Conservation (phyloP, 2,329 filamentous ascomycete genomes). For the Cercospora janseana region DNA sequence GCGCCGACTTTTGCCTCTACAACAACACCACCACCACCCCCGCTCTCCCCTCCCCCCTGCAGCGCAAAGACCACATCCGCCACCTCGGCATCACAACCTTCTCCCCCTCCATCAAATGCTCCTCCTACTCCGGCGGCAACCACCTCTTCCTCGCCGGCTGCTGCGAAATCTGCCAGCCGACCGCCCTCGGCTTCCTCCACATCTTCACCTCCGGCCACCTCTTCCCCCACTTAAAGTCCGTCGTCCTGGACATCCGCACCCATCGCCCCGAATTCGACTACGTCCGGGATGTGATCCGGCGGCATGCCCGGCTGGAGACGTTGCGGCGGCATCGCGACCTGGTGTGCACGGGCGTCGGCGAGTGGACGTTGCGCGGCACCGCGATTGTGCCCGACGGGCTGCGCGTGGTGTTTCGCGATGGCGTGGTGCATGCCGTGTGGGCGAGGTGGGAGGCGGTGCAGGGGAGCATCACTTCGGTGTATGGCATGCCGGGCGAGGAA, state of each 20-base stretch:
- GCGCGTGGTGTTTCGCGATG: not conserved
- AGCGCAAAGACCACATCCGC: slow-evolving; percentile 21
- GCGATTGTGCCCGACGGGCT: not conserved
- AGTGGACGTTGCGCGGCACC: slow-evolving; percentile 15
- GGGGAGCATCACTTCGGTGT: not conserved
- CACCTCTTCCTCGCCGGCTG: slow-evolving; percentile 22
- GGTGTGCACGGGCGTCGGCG: slow-evolving; percentile 13
- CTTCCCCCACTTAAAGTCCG: slow-evolving; percentile 18
- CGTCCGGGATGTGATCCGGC: slow-evolving; percentile 20
- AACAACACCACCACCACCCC: slow-evolving; percentile 8
- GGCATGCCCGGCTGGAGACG: slow-evolving; percentile 15
- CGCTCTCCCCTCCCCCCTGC: slow-evolving; percentile 21
- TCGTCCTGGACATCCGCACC: slow-evolving; percentile 19
- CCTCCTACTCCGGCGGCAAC: slow-evolving; percentile 22
- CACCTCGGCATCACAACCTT: slow-evolving; percentile 22
- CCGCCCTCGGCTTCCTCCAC: slow-evolving; percentile 20
- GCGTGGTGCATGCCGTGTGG: not conserved
- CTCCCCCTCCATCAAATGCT: slow-evolving; percentile 25
- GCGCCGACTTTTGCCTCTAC: slow-evolving; percentile 27
- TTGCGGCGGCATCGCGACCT: slow-evolving; percentile 13
- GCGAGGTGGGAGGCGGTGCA: not conserved
- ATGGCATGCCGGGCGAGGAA: slow-evolving; percentile 8
- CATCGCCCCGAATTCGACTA: slow-evolving; percentile 23
- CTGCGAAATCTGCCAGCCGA: slow-evolving; percentile 22
- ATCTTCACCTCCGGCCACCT: slow-evolving; percentile 6